Base-by-base conservation (phyloP, 192 early-diverging fungal genomes). In the Lobosporangium transversale region DNA sequence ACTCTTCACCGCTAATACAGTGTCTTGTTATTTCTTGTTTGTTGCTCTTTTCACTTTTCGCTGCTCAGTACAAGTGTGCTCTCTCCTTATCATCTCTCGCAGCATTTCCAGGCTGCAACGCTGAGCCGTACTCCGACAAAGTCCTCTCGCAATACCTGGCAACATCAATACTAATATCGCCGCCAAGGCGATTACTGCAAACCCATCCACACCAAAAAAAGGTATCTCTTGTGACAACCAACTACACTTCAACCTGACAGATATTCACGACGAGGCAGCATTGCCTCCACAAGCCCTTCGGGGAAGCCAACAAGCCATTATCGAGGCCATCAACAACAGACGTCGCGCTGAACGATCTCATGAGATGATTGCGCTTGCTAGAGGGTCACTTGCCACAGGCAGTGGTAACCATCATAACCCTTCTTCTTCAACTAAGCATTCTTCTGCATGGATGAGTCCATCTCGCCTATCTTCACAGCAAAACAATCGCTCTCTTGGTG, bases 221-320 rank as follows among this genome's bases (percentile, higher is more conserved):
- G n/a, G n/a, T n/a, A n/a, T n/a, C n/a, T n/a, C n/a, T n/a, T n/a
- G n/a, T n/a, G n/a, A n/a, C n/a, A n/a, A n/a, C n/a, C n/a, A n/a
- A n/a, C n/a, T n/a, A n/a, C n/a, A n/a, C n/a, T n/a, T n/a, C 67
- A 69, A 31, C 57, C 67, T 69, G 57, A 60, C 58, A 5, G 58
- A 60, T 58, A 60, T 69, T 50, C 67, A 60, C 57, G 51, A 60
- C 21, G 56, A 61, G n/a, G 54, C 54, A 31, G 48, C 58, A n/a
- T 43, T 68, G 27, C 29, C 57, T 37, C 51, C 57, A 18, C 67
- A 40, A 24, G 26, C 68, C 40, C 58, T 54, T 3, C 58, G 58
- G 51, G 59, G 68, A 10, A 62, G 52, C 36, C 68, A 70, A 37
- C 58, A 62, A 53, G 68, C 68, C 30, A 59, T 70, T 53, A 70